Evolutionary conservation across 2,329 filamentous ascomycete species (phyloP), one percentile per base, ranked within the genome.

Genomic region (Sporothrix euskadiensis): DNA sequence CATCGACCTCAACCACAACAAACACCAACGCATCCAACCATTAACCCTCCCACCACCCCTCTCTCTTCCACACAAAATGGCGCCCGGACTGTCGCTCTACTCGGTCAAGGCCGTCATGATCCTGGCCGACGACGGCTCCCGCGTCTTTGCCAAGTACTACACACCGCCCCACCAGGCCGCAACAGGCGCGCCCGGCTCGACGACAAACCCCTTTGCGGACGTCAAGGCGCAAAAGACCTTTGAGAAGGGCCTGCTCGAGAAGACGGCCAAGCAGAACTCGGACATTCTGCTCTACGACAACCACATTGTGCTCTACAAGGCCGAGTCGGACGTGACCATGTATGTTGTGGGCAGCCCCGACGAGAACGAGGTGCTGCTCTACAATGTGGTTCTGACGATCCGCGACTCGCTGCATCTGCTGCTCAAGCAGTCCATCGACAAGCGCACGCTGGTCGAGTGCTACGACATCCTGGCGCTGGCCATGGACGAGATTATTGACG

Each of bases 231-330:
- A 99, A 84, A 97, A 97, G 83, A 88, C 92, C 1, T 99, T 99
- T 80, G 96, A 99, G 83, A 98, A 98, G 85, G 96, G 94, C 6
- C 88, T 99, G 54, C 85, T 98, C 74, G 91, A 97, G 80, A 98
- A 99, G 75, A 98, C 96, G 19, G 91, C 92, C 77, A 99, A 98
- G 87, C 94, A 97, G 84, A 94, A 90, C 16, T 94, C 92, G 78
- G 96, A 98, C 84, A 96, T 99, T 79, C 97, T 99, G 78, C 89
- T 99, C 73, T 98, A 98, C 84, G 96, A 99, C 84, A 97, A 97
- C 84, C 90, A 94, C 79, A 92, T 99, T 75, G 94, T 98, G 72
- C 91, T 98, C 71, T 99, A 98, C 87, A 99, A 99, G 89, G 92
- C 92, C 85, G 96, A 99, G 86, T 94, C 93, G 78, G 96, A 99